These are phyloP conservation scores for Cyathus striatus DNA, from an alignment of 768 basidiomycete species.

Conservation along the genomic window DNA sequence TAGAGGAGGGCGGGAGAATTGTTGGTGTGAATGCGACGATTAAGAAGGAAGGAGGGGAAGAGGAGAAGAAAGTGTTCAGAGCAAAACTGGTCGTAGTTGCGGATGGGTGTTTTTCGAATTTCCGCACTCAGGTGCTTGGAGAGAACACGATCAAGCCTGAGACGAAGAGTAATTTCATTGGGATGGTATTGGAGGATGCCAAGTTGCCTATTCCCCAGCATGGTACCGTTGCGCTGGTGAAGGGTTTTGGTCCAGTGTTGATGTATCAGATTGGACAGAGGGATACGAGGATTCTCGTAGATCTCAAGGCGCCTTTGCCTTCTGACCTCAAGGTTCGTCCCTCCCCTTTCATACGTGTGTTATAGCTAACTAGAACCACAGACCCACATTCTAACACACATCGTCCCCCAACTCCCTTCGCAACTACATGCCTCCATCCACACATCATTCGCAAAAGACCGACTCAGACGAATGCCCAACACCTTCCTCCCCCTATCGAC, in stretches of 20 bases:
- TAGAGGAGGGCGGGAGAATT: slow-evolving; percentile 50
- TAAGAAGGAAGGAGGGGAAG: slow-evolving; percentile 19
- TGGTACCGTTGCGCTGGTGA: slow-evolving; percentile 80
- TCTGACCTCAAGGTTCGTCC: slow-evolving; percentile 66
- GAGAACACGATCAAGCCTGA: slow-evolving; percentile 39
- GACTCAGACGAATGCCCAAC: slow-evolving; percentile 91
- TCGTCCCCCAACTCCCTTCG: slow-evolving; percentile 79
- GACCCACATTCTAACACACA: slow-evolving; percentile 64
- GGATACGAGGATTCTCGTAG: slow-evolving; percentile 92
- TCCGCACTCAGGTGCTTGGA: slow-evolving; percentile 66
- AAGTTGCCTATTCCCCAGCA: slow-evolving; percentile 68
- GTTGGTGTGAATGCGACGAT: slow-evolving; percentile 64
- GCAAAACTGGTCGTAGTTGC: slow-evolving; percentile 85
- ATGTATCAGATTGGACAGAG: slow-evolving; percentile 87
- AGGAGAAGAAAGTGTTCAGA: slow-evolving; percentile 43
- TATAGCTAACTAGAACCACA: too few species aligned
- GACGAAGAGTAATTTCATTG: slow-evolving; percentile 79
- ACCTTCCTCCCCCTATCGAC: slow-evolving; percentile 81
- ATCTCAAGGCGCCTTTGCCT: slow-evolving; percentile 81
- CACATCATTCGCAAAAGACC: slow-evolving; percentile 66
- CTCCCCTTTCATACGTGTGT: background rate
- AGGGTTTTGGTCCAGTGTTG: slow-evolving; percentile 82
- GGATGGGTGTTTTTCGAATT: slow-evolving; percentile 95
- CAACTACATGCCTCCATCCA: slow-evolving; percentile 62
- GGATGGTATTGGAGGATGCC: slow-evolving; percentile 76